Evolutionary conservation across 148 eudicot genomes (phyloP), one percentile per base, ranked within the genome.

Genomic region (Camellia lanceoleosa): DNA sequence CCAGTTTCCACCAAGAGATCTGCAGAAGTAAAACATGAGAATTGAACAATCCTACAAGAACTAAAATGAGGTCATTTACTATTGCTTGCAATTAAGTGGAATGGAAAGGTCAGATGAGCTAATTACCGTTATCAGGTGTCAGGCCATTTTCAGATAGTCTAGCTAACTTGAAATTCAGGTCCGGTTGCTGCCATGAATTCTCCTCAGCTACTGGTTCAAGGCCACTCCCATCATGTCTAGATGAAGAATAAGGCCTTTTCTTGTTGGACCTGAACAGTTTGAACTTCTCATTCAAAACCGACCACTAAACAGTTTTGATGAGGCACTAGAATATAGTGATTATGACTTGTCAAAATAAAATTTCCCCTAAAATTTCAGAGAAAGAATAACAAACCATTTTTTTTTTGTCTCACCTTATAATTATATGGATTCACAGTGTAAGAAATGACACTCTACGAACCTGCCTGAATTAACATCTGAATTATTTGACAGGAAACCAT

Each of bases 131-230:
- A 56, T 96, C 92, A 5, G 88, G 92, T 82, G 91, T 84, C 60
- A 86, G 78, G 19, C 71, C 86, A 78, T 84, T 77, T 79, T 82
- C 91, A 16, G 89, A 79, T 63, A 67, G 82, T 82, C 84, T 86
- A 56, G 88, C 74, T 74, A 91, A 68, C 88, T 94, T 90, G 72
- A 88, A 87, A 62, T 78, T 79, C 38, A 84, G 86, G 75, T 85
- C 88, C 79, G 81, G 80, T 67, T 82, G 83, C 71, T 85, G 71
- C 90, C 89, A 90, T 76, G 85, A 73, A 69, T 66, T 74, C 79
- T 94, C 93, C 87, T 96, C 99, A 76, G 86, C 89, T 62, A 96
- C 88, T 67, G 97, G 76, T 74, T 88, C 91, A 52, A 96, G 95
- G 49, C 90, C 86, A 75, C 73, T 83, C 49, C 84, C 87, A 77